Conservation (phyloP, 2,329 filamentous ascomycete species). For the Capronia epimyces region DNA sequence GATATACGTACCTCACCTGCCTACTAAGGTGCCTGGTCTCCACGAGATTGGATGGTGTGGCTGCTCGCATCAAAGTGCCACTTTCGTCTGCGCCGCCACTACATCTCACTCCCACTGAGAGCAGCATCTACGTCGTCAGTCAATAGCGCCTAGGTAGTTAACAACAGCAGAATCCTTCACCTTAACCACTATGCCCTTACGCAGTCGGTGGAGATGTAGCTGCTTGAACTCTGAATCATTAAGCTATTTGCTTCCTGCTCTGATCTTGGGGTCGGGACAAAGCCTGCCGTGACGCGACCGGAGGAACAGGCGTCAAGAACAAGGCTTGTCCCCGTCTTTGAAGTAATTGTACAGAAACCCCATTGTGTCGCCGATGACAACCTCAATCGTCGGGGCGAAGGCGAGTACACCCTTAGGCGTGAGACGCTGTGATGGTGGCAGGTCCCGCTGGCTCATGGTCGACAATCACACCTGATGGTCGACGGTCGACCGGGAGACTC, state of each 20-base stretch:
- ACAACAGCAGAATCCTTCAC: too few species aligned
- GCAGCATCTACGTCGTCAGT: background rate
- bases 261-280: too few species aligned
- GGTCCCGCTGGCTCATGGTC: background rate
- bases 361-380: background rate
- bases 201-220: too few species aligned
- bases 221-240: too few species aligned
- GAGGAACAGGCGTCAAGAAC: background rate
- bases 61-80: background rate
- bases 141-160: too few species aligned
- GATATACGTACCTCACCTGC: too few species aligned
- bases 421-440: background rate
- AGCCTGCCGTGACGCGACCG: too few species aligned
- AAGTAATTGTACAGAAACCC: background rate
- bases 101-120: background rate
- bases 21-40: too few species aligned
- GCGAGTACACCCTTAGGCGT: background rate
- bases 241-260: too few species aligned
- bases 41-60: background rate
- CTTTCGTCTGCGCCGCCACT: background rate
- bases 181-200: too few species aligned
- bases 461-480: background rate
- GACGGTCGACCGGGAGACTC: background rate
- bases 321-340: background rate
- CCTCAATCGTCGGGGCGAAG: background rate